Conservation (phyloP, 768 basidiomycete species). For the Tylopilus subfusipes region DNA sequence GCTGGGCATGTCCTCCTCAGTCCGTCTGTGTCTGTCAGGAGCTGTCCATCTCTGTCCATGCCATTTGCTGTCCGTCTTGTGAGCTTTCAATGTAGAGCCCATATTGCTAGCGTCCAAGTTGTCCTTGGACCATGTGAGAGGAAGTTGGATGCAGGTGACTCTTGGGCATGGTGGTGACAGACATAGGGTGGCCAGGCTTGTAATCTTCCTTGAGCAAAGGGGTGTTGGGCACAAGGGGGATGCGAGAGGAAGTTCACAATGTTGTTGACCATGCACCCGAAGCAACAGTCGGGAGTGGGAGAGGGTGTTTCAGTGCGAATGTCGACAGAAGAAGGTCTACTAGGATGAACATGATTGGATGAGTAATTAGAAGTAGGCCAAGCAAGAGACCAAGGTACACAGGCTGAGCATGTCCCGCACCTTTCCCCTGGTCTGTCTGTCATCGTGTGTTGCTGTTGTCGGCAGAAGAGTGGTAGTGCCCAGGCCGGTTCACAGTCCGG, state of each 20-base stretch:
- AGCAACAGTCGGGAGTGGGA: slow-evolving; percentile 16
- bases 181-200: slow-evolving; percentile 10
- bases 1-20: too few relatives aligned
- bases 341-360: slow-evolving; percentile 13
- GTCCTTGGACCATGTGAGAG: slow-evolving; percentile 16
- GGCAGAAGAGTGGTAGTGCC: too few relatives aligned
- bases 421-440: too few relatives aligned
- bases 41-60: too few relatives aligned
- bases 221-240: slow-evolving; percentile 29
- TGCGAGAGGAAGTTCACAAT: slow-evolving; percentile 24
- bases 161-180: slow-evolving; percentile 9
- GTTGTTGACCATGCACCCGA: slow-evolving; percentile 20
- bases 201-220: slow-evolving; percentile 28
- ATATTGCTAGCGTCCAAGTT: slow-evolving; percentile 19
- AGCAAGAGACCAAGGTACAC: too few relatives aligned
- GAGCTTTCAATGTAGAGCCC: slow-evolving; percentile 28
- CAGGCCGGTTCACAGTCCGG: too few relatives aligned
- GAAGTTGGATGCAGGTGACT: slow-evolving; percentile 14
- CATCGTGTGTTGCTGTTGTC: too few relatives aligned
- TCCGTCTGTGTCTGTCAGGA: too few relatives aligned
- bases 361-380: slow-evolving; percentile 41
- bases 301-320: slow-evolving; percentile 6
- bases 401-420: too few relatives aligned
- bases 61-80: too few relatives aligned
- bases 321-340: slow-evolving; percentile 14